Percentiles rank a stretch among this genome's conserved stretches.
These are phyloP conservation scores for Tritrichomonas foetus DNA, from an alignment of 208 protist species.

Conservation along the genomic window DNA sequence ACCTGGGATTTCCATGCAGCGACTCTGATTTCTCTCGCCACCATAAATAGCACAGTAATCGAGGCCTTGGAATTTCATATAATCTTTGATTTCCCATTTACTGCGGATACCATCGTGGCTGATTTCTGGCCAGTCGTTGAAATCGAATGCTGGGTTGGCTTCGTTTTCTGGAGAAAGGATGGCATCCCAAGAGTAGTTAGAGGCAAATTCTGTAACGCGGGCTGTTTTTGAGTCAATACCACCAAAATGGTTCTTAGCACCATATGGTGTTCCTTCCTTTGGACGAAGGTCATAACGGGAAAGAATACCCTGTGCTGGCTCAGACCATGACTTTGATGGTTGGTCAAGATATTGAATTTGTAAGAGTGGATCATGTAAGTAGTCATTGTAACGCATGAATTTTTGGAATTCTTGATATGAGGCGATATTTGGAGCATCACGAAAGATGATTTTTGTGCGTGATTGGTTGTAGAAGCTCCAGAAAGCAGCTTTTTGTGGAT, in stretches of 20 bases:
- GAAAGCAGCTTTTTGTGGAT: neutral
- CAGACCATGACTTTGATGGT: neutral
- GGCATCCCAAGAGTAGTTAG: neutral
- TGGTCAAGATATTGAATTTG: neutral
- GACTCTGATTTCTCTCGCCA: neutral
- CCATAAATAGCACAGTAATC: neutral
- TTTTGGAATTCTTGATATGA: neutral
- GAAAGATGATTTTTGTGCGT: neutral
- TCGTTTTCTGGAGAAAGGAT: neutral
- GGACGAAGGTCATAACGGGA: constrained; percentile 29
- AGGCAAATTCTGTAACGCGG: too few species aligned
- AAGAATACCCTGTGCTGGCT: neutral
- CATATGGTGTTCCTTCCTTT: constrained; percentile 7
- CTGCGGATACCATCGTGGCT: neutral
- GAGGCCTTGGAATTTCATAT: neutral
- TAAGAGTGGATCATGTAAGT: neutral
- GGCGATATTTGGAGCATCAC: neutral
- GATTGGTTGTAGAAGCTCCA: neutral
- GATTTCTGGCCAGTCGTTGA: neutral
- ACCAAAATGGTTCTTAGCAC: neutral
- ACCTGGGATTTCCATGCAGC: neutral
- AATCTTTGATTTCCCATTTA: too few species aligned
- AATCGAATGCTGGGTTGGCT: neutral
- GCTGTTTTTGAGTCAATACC: constrained; percentile 9
- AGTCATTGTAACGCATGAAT: constrained; percentile 19